phyloP scores from a whole-genome alignment of 257 asterid species.

The Galeopsis tetrahit region DNA sequence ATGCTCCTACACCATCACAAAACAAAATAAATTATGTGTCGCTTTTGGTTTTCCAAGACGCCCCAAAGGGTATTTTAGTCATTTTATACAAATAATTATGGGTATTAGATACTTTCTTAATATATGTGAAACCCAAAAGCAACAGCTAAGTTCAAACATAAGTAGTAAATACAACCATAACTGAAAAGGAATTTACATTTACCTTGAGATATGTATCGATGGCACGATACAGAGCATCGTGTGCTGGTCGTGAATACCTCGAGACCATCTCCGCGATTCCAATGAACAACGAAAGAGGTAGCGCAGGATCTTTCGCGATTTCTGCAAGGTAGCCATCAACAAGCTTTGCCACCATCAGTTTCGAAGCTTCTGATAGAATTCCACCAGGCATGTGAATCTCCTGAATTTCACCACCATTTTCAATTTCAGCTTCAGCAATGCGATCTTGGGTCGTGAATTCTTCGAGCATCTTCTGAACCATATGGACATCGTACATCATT shows the following conservation, averaged over 20 bases:
- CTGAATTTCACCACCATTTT: conserved; percentile 62
- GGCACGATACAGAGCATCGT: conserved; percentile 85
- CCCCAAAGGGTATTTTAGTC: too few relatives aligned
- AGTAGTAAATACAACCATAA: background rate
- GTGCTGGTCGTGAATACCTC: conserved; percentile 69
- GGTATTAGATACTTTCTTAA: too few relatives aligned
- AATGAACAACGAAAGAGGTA: conserved; percentile 59
- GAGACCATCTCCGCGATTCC: conserved; percentile 82
- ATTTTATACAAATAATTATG: too few relatives aligned
- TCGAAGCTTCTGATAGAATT: conserved; percentile 91
- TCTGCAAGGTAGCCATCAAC: conserved; percentile 85
- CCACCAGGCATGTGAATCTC: conserved; percentile 79
- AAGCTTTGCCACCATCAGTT: conserved; percentile 93
- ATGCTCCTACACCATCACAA: conserved; percentile 78
- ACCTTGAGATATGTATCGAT: conserved; percentile 88
- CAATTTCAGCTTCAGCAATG: conserved; percentile 46
- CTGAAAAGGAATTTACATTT: conserved; percentile 47
- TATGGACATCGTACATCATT: conserved; percentile 54
- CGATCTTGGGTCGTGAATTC: conserved; percentile 66
- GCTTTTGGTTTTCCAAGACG: too few relatives aligned
- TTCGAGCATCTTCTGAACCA: conserved; percentile 67
- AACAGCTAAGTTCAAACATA: too few relatives aligned
- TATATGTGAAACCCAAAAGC: too few relatives aligned
- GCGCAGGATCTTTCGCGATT: conserved; percentile 83
- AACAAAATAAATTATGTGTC: too few relatives aligned